Base-by-base conservation (phyloP, 1,284 basidiomycete species). In the Malassezia restricta region DNA sequence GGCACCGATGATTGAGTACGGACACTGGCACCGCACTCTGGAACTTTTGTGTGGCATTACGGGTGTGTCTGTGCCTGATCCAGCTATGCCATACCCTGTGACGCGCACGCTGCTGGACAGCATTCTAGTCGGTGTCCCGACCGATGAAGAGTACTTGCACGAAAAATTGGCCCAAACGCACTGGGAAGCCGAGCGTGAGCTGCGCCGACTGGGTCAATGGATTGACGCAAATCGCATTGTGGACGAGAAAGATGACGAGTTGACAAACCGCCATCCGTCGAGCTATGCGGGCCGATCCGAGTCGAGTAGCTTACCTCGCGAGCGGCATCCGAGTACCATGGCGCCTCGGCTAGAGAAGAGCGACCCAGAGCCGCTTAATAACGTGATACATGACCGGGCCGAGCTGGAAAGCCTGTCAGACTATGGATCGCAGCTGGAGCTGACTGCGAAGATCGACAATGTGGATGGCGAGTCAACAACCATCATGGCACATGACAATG, bases 1-100 rank as follows among this genome's bases (percentile, higher is more conserved):
- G 15, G 58, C 49, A 41, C 60, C 60, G 15, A 51, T 62, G 29
- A 33, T 57, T 20, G 57, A 62, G 52, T 44, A 60, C 37, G 42
- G 56, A 12, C 45, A 59, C 40, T 43, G 46, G 42, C 45, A 40
- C 50, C 41, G 30, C 24, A 29, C 44, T 14, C n/a, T 47, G 8
- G 32, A 32, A 14, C 15, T 41, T 24, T 29, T 38, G 12, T 32
- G 42, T 40, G 14, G 43, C 5, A 17, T 39, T 9, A 47, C 33
- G 6, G 44, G 44, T 11, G 14, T 27, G 7, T 17, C 14, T 4
- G 17, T 12, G 8, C 44, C 44, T 11, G 32, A 24, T 14, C 35
- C 20, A 3, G 39, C 15, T 20, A 35, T 27, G 17, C 32, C 47
- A 5, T 35, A 38, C n/a, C 17, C 32, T 7, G 27, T 33, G n/a